A percentile compares a stretch with the other conserved stretches of the same genome.
Conservation (phyloP, 1,284 basidiomycete species). For the Bondarzewia mesenterica region DNA sequence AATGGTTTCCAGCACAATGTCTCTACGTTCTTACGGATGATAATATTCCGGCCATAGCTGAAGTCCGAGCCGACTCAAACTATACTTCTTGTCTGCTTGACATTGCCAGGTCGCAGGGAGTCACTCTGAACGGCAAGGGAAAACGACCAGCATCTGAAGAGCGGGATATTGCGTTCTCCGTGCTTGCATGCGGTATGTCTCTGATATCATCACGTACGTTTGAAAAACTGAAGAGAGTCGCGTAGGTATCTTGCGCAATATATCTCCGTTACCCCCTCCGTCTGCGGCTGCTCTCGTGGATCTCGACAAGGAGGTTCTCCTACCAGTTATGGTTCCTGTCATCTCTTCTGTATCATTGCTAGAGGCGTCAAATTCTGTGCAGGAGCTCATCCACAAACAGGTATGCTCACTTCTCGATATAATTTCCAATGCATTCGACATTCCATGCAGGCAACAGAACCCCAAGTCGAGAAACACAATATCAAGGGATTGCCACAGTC, state of each 20-base stretch:
- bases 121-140: slow-evolving; percentile 26
- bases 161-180: slow-evolving; percentile 46
- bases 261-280: slow-evolving; percentile 63
- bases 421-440: neutral
- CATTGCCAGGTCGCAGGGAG: slow-evolving; percentile 41
- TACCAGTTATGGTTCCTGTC: slow-evolving; percentile 67
- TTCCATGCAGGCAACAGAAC: slow-evolving; percentile 33
- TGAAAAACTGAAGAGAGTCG: neutral
- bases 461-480: slow-evolving; percentile 48
- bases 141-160: slow-evolving; percentile 39
- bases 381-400: slow-evolving; percentile 46
- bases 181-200: slow-evolving; percentile 63
- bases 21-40: slow-evolving; percentile 88
- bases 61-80: slow-evolving; percentile 51
- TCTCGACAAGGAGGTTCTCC: slow-evolving; percentile 60
- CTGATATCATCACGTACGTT: neutral
- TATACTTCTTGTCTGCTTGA: slow-evolving; percentile 69
- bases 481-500: slow-evolving; percentile 54
- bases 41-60: slow-evolving; percentile 60
- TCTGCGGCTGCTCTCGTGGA: slow-evolving; percentile 57
- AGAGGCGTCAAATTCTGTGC: slow-evolving; percentile 43
- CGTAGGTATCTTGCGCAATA: slow-evolving; percentile 69
- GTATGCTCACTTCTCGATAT: slow-evolving; percentile 24
- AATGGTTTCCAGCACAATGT: slow-evolving; percentile 65
- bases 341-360: slow-evolving; percentile 56